Conservation (phyloP, 202 grass and related monocot genomes). For the Sporobolus alterniflorus region DNA sequence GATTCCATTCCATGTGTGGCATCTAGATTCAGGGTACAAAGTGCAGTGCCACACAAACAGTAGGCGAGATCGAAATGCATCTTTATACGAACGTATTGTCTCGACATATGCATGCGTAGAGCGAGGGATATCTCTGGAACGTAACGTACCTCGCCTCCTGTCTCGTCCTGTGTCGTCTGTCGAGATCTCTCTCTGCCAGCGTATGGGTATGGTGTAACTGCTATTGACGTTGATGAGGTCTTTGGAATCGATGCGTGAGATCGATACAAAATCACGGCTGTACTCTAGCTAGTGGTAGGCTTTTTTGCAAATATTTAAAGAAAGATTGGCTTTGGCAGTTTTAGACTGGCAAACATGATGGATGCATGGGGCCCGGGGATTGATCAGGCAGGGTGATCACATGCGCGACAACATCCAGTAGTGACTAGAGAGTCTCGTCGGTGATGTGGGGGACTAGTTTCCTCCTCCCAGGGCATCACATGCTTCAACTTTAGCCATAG, state of each 20-base stretch:
- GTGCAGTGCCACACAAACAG: no score
- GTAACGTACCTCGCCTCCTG: no score
- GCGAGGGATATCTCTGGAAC: no score
- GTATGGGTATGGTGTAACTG: no score
- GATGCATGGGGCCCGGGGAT: not conserved
- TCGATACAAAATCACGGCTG: not conserved
- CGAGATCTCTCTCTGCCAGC: no score
- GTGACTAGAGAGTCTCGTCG: constrained; percentile 47
- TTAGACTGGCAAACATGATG: not conserved
- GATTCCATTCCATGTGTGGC: not conserved
- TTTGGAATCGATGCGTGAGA: not conserved
- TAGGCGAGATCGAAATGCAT: no score
- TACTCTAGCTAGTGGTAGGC: no score
- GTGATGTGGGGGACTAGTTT: constrained; percentile 70
- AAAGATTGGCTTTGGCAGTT: not conserved
- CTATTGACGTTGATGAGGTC: not conserved
- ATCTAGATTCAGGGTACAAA: not conserved
- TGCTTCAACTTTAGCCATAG: constrained; percentile 34
- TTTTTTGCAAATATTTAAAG: no score
- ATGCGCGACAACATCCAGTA: not conserved
- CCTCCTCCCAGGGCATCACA: constrained; percentile 50
- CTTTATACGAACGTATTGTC: no score
- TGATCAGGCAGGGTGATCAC: constrained; percentile 1
- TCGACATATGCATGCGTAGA: no score
- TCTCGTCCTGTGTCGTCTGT: no score